These are phyloP conservation scores for Phytophthora constricta DNA, from an alignment of 352 stramenopile species.

Conservation along the genomic window DNA sequence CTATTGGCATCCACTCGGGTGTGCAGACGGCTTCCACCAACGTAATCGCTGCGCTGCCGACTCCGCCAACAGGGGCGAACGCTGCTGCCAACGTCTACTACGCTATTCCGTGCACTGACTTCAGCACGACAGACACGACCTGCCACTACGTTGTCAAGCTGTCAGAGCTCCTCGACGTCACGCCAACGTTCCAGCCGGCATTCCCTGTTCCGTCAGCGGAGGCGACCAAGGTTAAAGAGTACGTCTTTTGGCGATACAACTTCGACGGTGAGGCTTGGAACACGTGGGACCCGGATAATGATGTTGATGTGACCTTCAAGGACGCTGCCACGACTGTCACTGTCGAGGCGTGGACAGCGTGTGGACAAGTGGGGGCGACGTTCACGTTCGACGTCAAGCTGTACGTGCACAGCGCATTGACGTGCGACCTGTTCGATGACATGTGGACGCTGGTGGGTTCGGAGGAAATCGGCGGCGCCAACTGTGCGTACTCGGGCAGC, in stretches of 20 bases:
- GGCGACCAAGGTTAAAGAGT: neutral
- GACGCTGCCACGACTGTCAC: conserved; percentile 37
- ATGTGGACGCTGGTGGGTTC: conserved; percentile 3
- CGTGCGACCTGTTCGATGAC: conserved; percentile 9
- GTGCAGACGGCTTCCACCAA: conserved; percentile 31
- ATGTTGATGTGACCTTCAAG: conserved; percentile 24
- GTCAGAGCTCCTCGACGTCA: conserved; percentile 13
- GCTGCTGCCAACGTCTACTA: neutral
- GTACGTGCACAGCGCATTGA: conserved; percentile 38
- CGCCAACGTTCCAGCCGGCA: neutral
- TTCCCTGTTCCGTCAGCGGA: neutral
- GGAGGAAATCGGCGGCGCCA: neutral
- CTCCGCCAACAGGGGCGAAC: neutral
- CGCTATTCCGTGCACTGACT: conserved; percentile 19
- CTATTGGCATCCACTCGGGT: conserved; percentile 27
- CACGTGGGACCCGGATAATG: conserved; percentile 11
- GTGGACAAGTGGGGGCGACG: conserved; percentile 31
- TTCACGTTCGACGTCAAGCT: conserved; percentile 45
- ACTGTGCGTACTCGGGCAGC: conserved; percentile 26
- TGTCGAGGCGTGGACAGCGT: conserved; percentile 62
- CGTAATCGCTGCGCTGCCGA: conserved; percentile 19
- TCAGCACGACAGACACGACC: neutral
- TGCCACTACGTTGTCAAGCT: conserved; percentile 27
- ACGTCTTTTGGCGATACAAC: conserved; percentile 66
- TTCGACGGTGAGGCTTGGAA: conserved; percentile 5